phyloP scores from a whole-genome alignment of 805 yeast genomes.

The Nakazawaea wyomingensis region DNA sequence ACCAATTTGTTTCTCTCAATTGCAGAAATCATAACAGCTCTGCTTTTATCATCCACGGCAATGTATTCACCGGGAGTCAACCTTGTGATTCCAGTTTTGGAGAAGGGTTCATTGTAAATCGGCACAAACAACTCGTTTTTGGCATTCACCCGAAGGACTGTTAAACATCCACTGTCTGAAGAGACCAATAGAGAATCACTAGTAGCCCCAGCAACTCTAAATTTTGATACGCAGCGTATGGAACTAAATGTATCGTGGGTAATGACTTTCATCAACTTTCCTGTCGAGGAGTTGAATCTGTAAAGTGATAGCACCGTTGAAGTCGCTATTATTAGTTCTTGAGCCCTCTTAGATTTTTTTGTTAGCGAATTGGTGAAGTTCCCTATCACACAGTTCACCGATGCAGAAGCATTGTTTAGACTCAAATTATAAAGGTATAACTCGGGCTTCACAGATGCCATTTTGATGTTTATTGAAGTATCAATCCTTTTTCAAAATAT shows the following conservation, averaged over 20 bases:
- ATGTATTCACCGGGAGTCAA: conserved; percentile 70
- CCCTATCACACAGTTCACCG: conserved; percentile 57
- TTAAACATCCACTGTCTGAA: conserved; percentile 75
- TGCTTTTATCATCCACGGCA: conserved; percentile 62
- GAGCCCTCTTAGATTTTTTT: conserved; percentile 37
- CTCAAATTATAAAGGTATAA: conserved; percentile 66
- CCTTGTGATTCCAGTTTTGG: conserved; percentile 72
- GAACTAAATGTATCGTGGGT: conserved; percentile 51
- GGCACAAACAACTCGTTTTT: conserved; percentile 33
- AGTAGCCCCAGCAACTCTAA: conserved; percentile 48
- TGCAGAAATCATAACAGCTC: conserved; percentile 68
- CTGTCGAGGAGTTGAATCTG: conserved; percentile 49
- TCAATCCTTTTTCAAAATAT: background rate
- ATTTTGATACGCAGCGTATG: conserved; percentile 45
- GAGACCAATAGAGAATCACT: conserved; percentile 61
- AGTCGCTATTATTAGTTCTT: conserved; percentile 58
- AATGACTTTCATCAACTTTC: conserved; percentile 40
- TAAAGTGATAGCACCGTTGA: conserved; percentile 50
- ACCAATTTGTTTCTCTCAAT: conserved; percentile 71
- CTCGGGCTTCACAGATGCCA: conserved; percentile 23
- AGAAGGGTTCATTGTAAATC: conserved; percentile 57
- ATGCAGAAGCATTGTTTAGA: conserved; percentile 52
- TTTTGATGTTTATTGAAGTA: background rate
- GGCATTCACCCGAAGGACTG: conserved; percentile 42
- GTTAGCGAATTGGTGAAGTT: conserved; percentile 42